Conservation (phyloP, 306 rosid species). For the Cicer bijugum region DNA sequence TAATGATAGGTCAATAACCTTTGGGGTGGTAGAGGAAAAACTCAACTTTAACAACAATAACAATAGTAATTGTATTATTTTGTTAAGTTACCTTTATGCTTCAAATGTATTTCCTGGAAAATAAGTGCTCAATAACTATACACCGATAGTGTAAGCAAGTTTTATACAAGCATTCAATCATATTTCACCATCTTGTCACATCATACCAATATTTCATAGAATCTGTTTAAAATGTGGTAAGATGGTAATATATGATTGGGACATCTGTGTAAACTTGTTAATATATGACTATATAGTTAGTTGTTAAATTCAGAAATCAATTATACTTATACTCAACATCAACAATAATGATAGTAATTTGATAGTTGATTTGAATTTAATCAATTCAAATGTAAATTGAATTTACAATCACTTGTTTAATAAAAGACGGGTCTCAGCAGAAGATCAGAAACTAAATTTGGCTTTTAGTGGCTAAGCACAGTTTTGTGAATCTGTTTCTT, state of each 20-base stretch:
- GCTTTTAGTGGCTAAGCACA: conserved; percentile 22
- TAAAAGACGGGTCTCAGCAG: neutral
- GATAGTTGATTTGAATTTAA: conserved; percentile 25
- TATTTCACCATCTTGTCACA: neutral
- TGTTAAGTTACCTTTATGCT: conserved; percentile 4
- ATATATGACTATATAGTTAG: neutral
- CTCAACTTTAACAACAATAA: conserved; percentile 13
- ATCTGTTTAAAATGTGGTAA: neutral
- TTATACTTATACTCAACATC: conserved; percentile 17
- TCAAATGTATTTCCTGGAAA: neutral
- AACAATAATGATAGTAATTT: neutral
- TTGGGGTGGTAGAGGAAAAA: neutral
- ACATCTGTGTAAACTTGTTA: neutral
- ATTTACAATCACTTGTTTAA: conserved; percentile 20
- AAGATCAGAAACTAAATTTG: conserved; percentile 19
- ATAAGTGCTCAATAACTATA: conserved; percentile 7
- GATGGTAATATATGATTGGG: neutral
- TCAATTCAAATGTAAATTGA: conserved; percentile 14
- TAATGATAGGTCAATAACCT: neutral
- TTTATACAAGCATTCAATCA: neutral
- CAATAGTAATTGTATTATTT: neutral
- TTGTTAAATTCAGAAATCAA: neutral
- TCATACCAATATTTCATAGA: neutral
- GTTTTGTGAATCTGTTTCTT: conserved; percentile 52
- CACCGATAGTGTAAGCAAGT: neutral